Evolutionary conservation across 495 filamentous ascomycete species (phyloP).

Genomic region (Hyaloscypha bicolor): DNA sequence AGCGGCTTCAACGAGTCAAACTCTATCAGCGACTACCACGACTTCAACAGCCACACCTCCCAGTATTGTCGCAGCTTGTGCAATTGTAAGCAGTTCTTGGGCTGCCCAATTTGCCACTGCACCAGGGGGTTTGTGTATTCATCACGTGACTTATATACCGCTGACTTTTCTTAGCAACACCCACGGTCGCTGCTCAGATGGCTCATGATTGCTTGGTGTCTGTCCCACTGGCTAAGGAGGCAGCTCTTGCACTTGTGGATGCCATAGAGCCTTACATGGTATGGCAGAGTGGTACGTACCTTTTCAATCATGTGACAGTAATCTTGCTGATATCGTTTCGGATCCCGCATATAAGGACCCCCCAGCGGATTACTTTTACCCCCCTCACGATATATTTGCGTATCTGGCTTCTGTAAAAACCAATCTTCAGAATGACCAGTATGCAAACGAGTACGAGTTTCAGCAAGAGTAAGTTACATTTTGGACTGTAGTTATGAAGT

Average conservation of each 20-base stretch:
- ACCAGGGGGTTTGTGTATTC: constrained; percentile 26
- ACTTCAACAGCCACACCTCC: neutral
- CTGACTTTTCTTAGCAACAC: constrained; percentile 20
- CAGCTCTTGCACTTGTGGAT: constrained; percentile 43
- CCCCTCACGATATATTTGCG: constrained; percentile 47
- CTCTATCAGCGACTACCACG: constrained; percentile 29
- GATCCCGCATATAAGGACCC: constrained; percentile 43
- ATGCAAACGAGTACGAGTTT: constrained; percentile 43
- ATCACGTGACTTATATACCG: neutral
- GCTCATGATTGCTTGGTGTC: constrained; percentile 49
- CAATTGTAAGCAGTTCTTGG: constrained; percentile 44
- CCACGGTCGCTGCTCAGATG: constrained; percentile 39
- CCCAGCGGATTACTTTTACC: constrained; percentile 45
- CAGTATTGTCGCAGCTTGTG: constrained; percentile 36
- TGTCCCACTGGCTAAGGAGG: constrained; percentile 45
- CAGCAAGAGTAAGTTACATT: neutral
- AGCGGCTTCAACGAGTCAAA: neutral
- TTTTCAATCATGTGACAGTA: neutral
- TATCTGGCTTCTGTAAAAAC: constrained; percentile 39
- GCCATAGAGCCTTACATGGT: constrained; percentile 44
- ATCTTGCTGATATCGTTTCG: constrained; percentile 7
- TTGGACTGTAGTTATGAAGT: neutral
- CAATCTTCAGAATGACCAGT: constrained; percentile 41
- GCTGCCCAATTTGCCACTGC: constrained; percentile 35
- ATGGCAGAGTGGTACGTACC: constrained; percentile 43